Evolutionary conservation across 768 basidiomycete species (phyloP).

Genomic region (Macrocybe gigantea): DNA sequence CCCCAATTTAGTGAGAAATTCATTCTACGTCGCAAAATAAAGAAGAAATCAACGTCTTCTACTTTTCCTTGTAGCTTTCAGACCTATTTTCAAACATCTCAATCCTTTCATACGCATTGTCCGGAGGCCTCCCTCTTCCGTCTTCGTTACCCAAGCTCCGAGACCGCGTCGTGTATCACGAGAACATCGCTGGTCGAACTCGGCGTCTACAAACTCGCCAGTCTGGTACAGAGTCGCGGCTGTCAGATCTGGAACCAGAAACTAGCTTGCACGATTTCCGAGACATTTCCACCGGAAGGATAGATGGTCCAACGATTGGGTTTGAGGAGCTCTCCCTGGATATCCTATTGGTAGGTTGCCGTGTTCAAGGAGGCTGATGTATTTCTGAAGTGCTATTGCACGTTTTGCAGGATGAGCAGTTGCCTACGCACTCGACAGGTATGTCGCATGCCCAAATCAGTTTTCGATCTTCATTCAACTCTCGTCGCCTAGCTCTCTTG

Average conservation of each 20-base stretch:
- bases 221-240: conserved; percentile 4
- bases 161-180: conserved; percentile 39
- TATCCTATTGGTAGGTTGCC: conserved; percentile 26
- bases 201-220: neutral
- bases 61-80: conserved; percentile 24
- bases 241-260: conserved; percentile 6
- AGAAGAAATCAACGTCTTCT: neutral
- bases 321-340: conserved; percentile 34
- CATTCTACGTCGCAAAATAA: neutral
- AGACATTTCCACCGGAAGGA: conserved; percentile 22
- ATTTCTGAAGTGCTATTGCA: neutral
- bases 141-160: conserved; percentile 32
- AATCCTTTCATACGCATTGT: conserved; percentile 31
- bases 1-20: conserved; percentile 32
- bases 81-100: conserved; percentile 37
- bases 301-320: conserved; percentile 36
- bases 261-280: conserved; percentile 6
- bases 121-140: conserved; percentile 28
- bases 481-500: conserved; percentile 23
- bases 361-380: neutral
- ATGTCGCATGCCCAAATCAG: neutral
- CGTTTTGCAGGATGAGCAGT: conserved; percentile 28
- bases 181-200: conserved; percentile 18
- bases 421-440: conserved; percentile 39
- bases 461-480: neutral